A percentile compares a stretch with the other conserved stretches of the same genome.
These are phyloP conservation scores for Tolypocladium paradoxum DNA, from an alignment of 2,329 filamentous ascomycete genomes.

Conservation along the genomic window DNA sequence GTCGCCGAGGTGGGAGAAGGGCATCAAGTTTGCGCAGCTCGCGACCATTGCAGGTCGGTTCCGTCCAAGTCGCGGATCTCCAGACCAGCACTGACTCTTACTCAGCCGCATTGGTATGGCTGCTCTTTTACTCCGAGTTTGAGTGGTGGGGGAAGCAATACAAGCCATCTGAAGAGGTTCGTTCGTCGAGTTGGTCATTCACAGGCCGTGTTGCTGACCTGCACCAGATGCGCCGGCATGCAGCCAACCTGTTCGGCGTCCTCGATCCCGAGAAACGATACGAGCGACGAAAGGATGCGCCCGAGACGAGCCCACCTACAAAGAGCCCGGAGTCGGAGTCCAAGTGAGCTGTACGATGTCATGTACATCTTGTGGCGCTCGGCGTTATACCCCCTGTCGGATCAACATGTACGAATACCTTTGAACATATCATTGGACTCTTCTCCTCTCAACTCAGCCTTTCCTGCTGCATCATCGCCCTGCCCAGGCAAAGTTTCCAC, in stretches of 20 bases:
- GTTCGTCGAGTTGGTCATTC: not conserved
- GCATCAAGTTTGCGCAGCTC: constrained; percentile 54
- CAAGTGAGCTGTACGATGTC: constrained; percentile 12
- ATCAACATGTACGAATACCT: constrained; percentile 14
- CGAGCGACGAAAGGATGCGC: constrained; percentile 28
- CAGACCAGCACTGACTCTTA: not conserved
- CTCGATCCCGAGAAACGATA: constrained; percentile 31
- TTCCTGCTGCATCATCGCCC: constrained; percentile 18
- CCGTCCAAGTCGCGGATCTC: not conserved
- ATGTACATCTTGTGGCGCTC: constrained; percentile 13
- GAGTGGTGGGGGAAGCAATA: constrained; percentile 33
- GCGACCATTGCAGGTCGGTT: constrained; percentile 43
- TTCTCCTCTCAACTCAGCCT: constrained; percentile 1
- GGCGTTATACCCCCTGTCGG: constrained; percentile 14
- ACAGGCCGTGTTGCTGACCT: not conserved
- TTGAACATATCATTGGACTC: constrained; percentile 8
- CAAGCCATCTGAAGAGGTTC: constrained; percentile 30
- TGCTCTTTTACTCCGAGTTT: constrained; percentile 31
- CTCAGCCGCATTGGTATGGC: constrained; percentile 24
- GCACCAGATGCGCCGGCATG: constrained; percentile 23
- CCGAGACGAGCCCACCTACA: constrained; percentile 16
- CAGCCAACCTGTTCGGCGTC: constrained; percentile 27
- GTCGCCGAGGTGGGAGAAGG: constrained; percentile 54
- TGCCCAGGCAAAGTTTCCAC: constrained; percentile 47
- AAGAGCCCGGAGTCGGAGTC: constrained; percentile 16